Evolutionary conservation across 2,329 filamentous ascomycete species (phyloP), one percentile per base, ranked within the genome.

Genomic region (Claviceps sp.): DNA sequence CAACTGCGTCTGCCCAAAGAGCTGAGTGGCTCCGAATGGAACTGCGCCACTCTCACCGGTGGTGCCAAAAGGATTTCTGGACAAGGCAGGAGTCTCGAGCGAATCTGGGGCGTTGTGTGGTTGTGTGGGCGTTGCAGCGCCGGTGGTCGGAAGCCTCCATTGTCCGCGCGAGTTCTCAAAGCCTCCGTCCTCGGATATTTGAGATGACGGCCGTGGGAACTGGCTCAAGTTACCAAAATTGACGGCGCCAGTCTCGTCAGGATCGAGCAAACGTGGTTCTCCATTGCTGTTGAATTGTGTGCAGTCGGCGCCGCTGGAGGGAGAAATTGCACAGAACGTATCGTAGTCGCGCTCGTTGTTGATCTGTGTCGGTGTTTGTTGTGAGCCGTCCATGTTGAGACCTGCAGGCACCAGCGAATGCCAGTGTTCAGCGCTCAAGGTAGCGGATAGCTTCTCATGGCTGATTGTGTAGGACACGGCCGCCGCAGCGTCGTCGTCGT

Each of bases 281-380:
- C 65, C 61, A 38, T 59, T 59, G 2, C 57, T 60, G 11, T 57
- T 59, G 4, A 57, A 55, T 40, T 68, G 60, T 1, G 61, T 62
- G 39, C 58, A 57, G 42, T 58, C 57, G 40, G 55, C 48, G 16
- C 62, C 60, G 48, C 63, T 68, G 52, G 55, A 65, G 38, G 54
- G 65, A 10, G 62, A 48, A 30, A 62, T 48, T 11, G 62, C 56
- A 54, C 57, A 65, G 55, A 63, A 74, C 68, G 56, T 70, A 65
- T 73, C 72, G 57, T 81, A 81, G 62, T 78, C 78, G 40, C 77
- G 73, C 47, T 70, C 76, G 45, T 74, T 71, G 56, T 81, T 81
- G 53, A 71, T 67, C 62, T 81, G 78, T 1, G 78, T 81, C 1
- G 74, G 73, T 10, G 76, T 77, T 52, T 74, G 70, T 42, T 75